Base-by-base conservation (phyloP, 1,284 basidiomycete genomes). In the Ustilago cynodontis region DNA sequence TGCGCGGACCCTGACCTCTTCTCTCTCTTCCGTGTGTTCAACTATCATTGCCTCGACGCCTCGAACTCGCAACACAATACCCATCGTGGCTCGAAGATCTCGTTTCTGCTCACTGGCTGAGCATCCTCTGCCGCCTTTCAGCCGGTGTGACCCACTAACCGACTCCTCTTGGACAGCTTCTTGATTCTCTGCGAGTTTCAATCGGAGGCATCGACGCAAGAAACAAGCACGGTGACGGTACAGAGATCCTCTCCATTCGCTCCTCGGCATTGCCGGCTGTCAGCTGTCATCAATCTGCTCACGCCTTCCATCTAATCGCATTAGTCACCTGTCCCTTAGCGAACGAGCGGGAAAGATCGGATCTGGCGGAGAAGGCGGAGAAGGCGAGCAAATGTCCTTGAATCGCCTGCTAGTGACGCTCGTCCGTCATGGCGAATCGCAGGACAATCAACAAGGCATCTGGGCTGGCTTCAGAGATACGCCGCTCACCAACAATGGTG, bases 381-480 rank as follows among this genome's bases (percentile, higher is more conserved):
- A 37, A 37, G 14, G 14, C 3, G 7, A 9, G 14, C 9, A 9
- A 9, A 79, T 75, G 74, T 18, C 70, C 39, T 41, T 80, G 45
- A 73, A 70, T 45, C 70, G 67, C 5, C 45, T 82, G 24, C 67
- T 72, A 13, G 71, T 82, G 43, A 78, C 79, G 41, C 71, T 82
- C 26, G 74, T 82, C 33, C 69, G 80, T 47, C 80, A 82, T 54
- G 80, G 78, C 47, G 71, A 80, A 55, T 59, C 66, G 81, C 70
- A 76, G 57, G 86, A 88, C 76, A 88, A 88, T 63, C 79, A 87
- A 50, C 86, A 85, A 59, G 75, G 86, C 6, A 77, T 87, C 28
- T 95, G 93, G 93, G 93, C 93, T 28, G 94, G 94, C 11, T 93
- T 92, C 90, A 89, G 89, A 68, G 93, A 96, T 86, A 91, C 94